Percentiles rank a stretch among this genome's conserved stretches.
These are phyloP conservation scores for Zygoascus meyerae DNA, from an alignment of 1,139 yeast species.

Conservation along the genomic window DNA sequence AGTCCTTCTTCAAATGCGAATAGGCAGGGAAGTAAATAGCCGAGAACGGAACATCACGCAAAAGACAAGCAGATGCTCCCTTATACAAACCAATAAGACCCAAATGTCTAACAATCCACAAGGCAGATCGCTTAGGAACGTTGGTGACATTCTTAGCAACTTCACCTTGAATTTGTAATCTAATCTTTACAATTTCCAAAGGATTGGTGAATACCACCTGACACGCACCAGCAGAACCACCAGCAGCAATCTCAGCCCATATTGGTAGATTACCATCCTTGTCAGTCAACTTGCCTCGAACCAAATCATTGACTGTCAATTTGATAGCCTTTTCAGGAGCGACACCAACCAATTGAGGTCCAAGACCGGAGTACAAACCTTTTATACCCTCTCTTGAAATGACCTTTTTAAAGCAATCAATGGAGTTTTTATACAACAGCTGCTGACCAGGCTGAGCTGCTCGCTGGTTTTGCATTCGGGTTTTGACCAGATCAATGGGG, in stretches of 20 bases:
- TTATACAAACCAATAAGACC: conserved; percentile 84
- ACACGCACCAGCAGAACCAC: conserved; percentile 93
- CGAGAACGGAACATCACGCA: conserved; percentile 94
- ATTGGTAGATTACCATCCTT: conserved; percentile 52
- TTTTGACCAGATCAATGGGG: conserved; percentile 93
- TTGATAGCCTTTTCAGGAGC: conserved; percentile 99
- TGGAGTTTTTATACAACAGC: conserved; percentile 63
- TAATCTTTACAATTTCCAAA: conserved; percentile 88
- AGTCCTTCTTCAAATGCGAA: conserved; percentile 79
- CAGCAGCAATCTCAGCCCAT: conserved; percentile 75
- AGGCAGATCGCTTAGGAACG: conserved; percentile 49
- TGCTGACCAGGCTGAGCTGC: conserved; percentile 48
- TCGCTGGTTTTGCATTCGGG: conserved; percentile 96
- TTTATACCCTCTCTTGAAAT: conserved; percentile 69
- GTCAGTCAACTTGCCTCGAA: conserved; percentile 66
- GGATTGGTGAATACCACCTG: conserved; percentile 97
- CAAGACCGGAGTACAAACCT: conserved; percentile 91
- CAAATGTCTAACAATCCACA: conserved; percentile 67
- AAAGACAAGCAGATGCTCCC: conserved; percentile 86
- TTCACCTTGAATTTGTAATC: conserved; percentile 92
- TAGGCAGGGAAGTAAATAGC: conserved; percentile 97
- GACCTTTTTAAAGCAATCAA: conserved; percentile 82
- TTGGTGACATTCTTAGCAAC: conserved; percentile 41
- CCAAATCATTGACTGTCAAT: conserved; percentile 86
- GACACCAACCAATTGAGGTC: conserved; percentile 93